These are phyloP conservation scores for Solanum megistacrolobum DNA, from an alignment of 257 asterid species.

Conservation along the genomic window DNA sequence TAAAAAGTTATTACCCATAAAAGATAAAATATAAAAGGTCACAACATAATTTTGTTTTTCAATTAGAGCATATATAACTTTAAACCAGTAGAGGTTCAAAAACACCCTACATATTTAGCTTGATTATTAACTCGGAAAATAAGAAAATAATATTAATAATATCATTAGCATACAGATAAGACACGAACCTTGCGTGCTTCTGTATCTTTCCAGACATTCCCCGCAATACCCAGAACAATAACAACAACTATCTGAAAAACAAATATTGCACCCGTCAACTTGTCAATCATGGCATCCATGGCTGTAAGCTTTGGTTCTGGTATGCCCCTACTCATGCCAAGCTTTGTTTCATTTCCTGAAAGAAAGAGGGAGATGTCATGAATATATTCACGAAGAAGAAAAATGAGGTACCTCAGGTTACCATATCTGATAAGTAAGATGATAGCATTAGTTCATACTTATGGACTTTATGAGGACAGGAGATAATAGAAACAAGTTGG, in stretches of 20 bases:
- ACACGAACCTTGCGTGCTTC: slow-evolving; percentile 80
- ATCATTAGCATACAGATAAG: slow-evolving; percentile 4
- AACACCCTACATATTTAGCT: background rate
- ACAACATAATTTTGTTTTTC: background rate
- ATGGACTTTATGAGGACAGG: background rate
- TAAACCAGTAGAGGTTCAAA: background rate
- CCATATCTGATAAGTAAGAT: background rate
- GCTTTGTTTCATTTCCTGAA: slow-evolving; percentile 93
- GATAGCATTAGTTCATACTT: background rate
- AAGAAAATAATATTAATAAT: background rate
- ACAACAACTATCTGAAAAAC: slow-evolving; percentile 96
- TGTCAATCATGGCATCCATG: slow-evolving; percentile 98
- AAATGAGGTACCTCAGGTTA: background rate
- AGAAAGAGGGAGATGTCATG: background rate
- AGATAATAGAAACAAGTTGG: background rate
- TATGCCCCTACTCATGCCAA: slow-evolving; percentile 97
- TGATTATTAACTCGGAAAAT: background rate
- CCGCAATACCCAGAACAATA: slow-evolving; percentile 90
- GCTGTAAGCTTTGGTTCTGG: slow-evolving; percentile 99
- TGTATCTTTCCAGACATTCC: slow-evolving; percentile 95
- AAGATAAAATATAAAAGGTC: background rate
- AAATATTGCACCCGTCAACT: slow-evolving; percentile 97
- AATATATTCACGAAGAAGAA: background rate
- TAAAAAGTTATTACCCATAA: background rate
- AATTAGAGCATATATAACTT: background rate